These are phyloP conservation scores for Anacardium occidentale DNA, from an alignment of 345 rosid species.

Conservation along the genomic window DNA sequence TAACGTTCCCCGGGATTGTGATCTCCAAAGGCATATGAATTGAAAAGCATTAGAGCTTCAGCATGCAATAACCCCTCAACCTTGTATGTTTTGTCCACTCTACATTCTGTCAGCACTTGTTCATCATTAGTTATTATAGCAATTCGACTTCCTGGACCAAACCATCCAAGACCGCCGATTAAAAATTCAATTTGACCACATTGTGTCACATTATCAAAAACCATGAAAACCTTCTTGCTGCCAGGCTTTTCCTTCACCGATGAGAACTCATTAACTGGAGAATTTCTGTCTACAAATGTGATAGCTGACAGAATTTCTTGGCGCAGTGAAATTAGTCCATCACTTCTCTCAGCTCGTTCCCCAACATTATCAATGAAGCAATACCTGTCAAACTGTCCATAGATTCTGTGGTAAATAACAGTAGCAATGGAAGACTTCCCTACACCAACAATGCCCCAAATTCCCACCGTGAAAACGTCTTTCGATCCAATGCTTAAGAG, in stretches of 20 bases:
- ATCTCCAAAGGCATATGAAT: background rate
- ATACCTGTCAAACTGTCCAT: too few relatives aligned
- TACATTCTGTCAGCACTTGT: background rate
- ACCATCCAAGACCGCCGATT: background rate
- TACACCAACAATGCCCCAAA: too few relatives aligned
- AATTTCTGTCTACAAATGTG: too few relatives aligned
- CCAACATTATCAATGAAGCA: too few relatives aligned
- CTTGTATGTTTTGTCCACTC: background rate
- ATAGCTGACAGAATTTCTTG: too few relatives aligned
- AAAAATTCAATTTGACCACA: background rate
- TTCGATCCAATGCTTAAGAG: too few relatives aligned
- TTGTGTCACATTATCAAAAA: background rate
- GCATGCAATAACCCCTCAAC: background rate
- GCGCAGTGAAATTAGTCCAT: too few relatives aligned
- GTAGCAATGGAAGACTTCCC: too few relatives aligned
- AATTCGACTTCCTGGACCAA: background rate
- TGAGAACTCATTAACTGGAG: background rate
- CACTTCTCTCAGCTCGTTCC: too few relatives aligned
- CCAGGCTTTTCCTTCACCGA: background rate
- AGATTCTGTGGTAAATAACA: too few relatives aligned
- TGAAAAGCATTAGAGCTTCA: background rate
- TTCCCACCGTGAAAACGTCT: too few relatives aligned
- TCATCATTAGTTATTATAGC: background rate
- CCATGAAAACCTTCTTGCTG: background rate
- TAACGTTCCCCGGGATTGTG: background rate